These are phyloP conservation scores for Aspergillus quadrilineatus DNA, from an alignment of 2,329 filamentous ascomycete genomes.

Conservation along the genomic window DNA sequence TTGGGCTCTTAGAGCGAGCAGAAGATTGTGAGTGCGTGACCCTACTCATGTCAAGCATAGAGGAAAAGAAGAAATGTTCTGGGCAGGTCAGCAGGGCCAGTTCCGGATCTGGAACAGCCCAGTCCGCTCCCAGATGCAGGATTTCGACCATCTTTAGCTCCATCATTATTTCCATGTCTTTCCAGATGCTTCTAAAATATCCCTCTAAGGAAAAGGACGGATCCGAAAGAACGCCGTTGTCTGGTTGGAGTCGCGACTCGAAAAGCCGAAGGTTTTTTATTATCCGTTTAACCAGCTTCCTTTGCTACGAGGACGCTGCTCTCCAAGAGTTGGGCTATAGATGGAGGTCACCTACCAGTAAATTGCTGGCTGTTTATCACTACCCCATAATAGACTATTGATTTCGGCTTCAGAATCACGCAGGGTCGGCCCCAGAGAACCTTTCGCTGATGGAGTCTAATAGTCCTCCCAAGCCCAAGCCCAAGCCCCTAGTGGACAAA, in stretches of 20 bases:
- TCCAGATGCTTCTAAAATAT: neutral
- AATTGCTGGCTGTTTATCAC: too few species aligned
- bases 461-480: too few species aligned
- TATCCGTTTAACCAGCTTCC: too few species aligned
- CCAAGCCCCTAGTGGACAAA: too few species aligned
- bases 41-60: neutral
- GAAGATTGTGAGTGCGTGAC: neutral
- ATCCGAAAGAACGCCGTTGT: neutral
- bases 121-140: neutral
- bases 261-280: neutral
- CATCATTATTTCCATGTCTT: neutral
- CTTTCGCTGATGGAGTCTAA: too few species aligned
- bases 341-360: too few species aligned
- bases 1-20: neutral
- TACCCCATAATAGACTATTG: too few species aligned
- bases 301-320: too few species aligned
- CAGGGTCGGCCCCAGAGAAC: too few species aligned
- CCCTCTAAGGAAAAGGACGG: neutral
- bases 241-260: neutral
- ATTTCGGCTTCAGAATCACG: too few species aligned
- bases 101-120: neutral
- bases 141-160: neutral
- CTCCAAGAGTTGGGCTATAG: too few species aligned
- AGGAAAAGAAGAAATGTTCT: neutral
- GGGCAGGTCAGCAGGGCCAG: neutral